A percentile compares a stretch with the other conserved stretches of the same genome.
Conservation (phyloP, 371 early-diverging fungal species). For the Rhizopus delemar region DNA sequence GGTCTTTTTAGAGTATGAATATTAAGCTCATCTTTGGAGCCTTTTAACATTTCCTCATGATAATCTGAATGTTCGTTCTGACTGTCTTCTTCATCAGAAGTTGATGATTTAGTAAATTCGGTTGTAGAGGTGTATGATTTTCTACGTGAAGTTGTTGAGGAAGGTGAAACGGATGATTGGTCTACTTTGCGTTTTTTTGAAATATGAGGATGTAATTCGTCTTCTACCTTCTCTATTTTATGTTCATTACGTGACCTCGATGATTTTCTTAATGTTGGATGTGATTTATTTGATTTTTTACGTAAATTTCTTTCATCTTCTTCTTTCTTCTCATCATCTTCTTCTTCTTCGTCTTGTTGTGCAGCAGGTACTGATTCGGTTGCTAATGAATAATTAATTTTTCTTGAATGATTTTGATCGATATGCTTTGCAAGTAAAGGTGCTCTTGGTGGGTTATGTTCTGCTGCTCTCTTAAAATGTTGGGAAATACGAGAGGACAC, state of each 20-base stretch:
- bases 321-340: constrained; percentile 3
- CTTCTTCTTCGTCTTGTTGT: background rate
- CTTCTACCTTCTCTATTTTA: too few species aligned
- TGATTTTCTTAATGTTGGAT: background rate
- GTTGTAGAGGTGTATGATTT: too few species aligned
- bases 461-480: constrained; percentile 78
- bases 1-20: constrained; percentile 11
- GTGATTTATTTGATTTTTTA: background rate
- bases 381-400: constrained; percentile 76
- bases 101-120: too few species aligned
- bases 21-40: constrained; percentile 25
- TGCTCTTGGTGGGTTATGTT: constrained; percentile 75
- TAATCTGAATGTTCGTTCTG: constrained; percentile 55
- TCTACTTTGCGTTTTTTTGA: too few species aligned
- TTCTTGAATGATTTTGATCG: constrained; percentile 75
- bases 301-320: too few species aligned
- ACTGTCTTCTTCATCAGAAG: too few species aligned
- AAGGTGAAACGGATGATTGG: too few species aligned
- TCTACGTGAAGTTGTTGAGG: too few species aligned
- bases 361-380: constrained; percentile 33
- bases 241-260: background rate
- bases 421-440: constrained; percentile 72
- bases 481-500: constrained; percentile 87
- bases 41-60: constrained; percentile 61
- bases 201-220: too few species aligned